Percentiles rank a stretch among this genome's conserved stretches.
phyloP scores from a whole-genome alignment of 768 basidiomycete genomes.

The Tylopilus plumbeoviolaceoides region DNA sequence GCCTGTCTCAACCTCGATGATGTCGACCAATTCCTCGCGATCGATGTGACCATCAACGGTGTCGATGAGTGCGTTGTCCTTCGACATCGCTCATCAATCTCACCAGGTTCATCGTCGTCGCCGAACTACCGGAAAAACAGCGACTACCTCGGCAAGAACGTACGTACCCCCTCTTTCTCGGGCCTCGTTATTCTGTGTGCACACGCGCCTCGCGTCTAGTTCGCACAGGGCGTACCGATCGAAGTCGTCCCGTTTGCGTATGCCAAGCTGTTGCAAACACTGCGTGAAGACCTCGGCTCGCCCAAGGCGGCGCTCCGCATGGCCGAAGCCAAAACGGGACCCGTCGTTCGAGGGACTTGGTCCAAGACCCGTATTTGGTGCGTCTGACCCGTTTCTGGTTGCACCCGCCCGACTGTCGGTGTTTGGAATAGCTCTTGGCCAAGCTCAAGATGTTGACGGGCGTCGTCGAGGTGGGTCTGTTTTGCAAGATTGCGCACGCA shows the following conservation, averaged over 20 bases:
- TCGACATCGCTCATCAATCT: constrained; percentile 48
- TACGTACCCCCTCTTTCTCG: constrained; percentile 36
- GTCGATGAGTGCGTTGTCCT: constrained; percentile 89
- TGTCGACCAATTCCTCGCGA: constrained; percentile 79
- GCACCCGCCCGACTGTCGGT: too few relatives aligned
- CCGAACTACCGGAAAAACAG: constrained; percentile 94
- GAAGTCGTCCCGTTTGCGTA: constrained; percentile 98
- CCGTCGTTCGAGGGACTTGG: constrained; percentile 74
- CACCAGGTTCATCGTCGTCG: constrained; percentile 70
- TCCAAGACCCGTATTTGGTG: constrained; percentile 65
- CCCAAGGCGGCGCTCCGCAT: constrained; percentile 78
- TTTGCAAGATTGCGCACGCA: constrained; percentile 87
- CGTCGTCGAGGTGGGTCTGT: constrained; percentile 96
- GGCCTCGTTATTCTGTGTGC: background rate
- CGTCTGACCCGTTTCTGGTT: background rate
- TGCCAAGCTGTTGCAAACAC: constrained; percentile 73
- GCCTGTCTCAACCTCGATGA: constrained; percentile 79
- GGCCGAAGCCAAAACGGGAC: constrained; percentile 92
- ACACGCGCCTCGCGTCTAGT: constrained; percentile 42
- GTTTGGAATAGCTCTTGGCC: constrained; percentile 54
- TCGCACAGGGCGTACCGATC: constrained; percentile 84
- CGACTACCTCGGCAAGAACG: constrained; percentile 70
- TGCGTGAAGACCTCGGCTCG: constrained; percentile 57
- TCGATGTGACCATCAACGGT: constrained; percentile 98
- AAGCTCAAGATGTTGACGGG: constrained; percentile 94